Base-by-base conservation (phyloP, 2,329 filamentous ascomycete species). In the Penicillium sp. region DNA sequence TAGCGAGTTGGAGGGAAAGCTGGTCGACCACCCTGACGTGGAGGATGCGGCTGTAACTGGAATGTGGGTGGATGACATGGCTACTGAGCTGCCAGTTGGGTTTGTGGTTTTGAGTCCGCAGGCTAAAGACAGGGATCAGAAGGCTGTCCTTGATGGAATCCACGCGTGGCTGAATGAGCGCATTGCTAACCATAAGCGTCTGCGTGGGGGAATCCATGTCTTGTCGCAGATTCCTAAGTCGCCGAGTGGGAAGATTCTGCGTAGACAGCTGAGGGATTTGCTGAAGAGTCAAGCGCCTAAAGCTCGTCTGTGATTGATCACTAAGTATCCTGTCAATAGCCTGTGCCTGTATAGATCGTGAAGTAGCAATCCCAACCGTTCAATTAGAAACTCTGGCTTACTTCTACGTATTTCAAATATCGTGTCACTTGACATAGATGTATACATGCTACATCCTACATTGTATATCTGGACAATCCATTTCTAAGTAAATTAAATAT, bases 141-240 rank as follows among this genome's bases (percentile, higher is more conserved):
- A 56, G 27, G 38, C 51, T 32, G 49, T 59, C 4, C 41, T 56
- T 8, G 46, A 46, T 27, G 57, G 35, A 4, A 60, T 63, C 18
- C 54, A 62, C 31, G 45, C 54, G 8, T 64, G 62, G 60, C 32
- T 72, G 38, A 63, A 62, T 6, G 57, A 60, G 35, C 65, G 61
- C 32, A 62, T 72, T 6, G 67, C 67, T 3, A 62, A 59, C 42
- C 68, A 73, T 49, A 73, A 73, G 57, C 56, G 63, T 44, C 55
- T 72, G 46, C 58, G 70, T 4, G 71, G 70, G 3, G 71, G 69
- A 0, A 65, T 73, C 6, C 56, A 59, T 39, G 67, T 72, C 21
- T 46, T 72, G 15, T 58, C 70, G 39, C 63, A 62, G 23, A 67
- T 73, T 21, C 70, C 71, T 0, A 65, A 71, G 39, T 72, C 66